These are phyloP conservation scores for Pleurotus salmoneostramineus DNA, from an alignment of 768 basidiomycete genomes.

Conservation along the genomic window DNA sequence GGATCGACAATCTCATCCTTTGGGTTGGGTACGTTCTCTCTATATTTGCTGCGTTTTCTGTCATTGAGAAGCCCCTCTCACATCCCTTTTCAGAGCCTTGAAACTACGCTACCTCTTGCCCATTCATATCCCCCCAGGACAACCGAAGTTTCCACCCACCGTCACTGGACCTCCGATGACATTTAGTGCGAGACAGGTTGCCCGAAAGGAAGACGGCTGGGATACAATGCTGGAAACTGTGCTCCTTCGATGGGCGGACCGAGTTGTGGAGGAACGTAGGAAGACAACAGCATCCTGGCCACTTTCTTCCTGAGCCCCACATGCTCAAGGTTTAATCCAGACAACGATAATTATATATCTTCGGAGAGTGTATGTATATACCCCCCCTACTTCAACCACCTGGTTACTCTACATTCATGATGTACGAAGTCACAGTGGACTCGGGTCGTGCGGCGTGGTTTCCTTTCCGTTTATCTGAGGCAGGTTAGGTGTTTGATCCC, in stretches of 20 bases:
- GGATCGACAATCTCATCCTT: conserved; percentile 80
- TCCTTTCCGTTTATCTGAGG: background rate
- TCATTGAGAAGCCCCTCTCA: conserved; percentile 1
- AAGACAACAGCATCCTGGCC: conserved; percentile 20
- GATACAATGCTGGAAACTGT: conserved; percentile 69
- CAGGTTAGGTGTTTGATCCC: conserved; percentile 23
- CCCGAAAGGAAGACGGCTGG: conserved; percentile 76
- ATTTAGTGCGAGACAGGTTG: conserved; percentile 75
- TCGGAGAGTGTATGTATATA: background rate
- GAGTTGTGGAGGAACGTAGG: conserved; percentile 66
- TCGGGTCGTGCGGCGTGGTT: background rate
- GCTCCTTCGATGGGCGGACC: conserved; percentile 62
- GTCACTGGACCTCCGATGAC: conserved; percentile 38
- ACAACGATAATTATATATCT: background rate
- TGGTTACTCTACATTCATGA: no score
- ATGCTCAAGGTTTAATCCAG: background rate
- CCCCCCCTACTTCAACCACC: background rate
- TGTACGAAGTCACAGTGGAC: no score
- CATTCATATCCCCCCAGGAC: conserved; percentile 49
- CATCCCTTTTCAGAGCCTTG: conserved; percentile 49
- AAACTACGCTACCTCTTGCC: conserved; percentile 80
- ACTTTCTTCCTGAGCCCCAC: background rate
- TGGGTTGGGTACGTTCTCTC: conserved; percentile 71
- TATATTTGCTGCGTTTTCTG: background rate
- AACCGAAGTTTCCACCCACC: conserved; percentile 21